These are phyloP conservation scores for Xylaria hypoxylon DNA, from an alignment of 2,329 filamentous ascomycete species.

Conservation along the genomic window DNA sequence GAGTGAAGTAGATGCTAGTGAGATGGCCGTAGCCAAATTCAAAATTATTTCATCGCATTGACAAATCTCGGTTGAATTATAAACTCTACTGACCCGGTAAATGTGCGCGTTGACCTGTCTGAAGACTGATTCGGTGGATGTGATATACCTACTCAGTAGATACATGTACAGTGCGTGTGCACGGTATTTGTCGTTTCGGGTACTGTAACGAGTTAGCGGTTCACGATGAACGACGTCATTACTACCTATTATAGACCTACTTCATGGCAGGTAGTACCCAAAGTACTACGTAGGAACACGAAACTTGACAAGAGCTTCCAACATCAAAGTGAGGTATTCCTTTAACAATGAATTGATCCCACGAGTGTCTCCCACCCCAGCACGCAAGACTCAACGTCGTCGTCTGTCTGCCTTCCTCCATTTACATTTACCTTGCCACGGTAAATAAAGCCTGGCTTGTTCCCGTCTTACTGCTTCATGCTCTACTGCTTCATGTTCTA, in stretches of 20 bases:
- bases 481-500: too few relatives aligned
- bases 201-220: neutral
- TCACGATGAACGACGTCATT: constrained; percentile 30
- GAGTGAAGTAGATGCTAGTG: constrained; percentile 34
- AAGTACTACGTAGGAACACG: constrained; percentile 10
- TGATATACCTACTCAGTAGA: neutral
- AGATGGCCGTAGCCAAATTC: constrained; percentile 34
- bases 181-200: neutral
- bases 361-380: neutral
- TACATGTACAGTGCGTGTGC: neutral
- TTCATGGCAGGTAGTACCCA: too few relatives aligned
- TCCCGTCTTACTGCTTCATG: neutral
- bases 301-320: neutral
- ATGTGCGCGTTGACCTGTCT: neutral
- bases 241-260: too few relatives aligned
- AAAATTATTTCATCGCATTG: constrained; percentile 17
- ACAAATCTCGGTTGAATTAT: neutral
- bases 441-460: neutral
- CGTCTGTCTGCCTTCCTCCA: neutral
- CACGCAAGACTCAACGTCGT: neutral
- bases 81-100: neutral
- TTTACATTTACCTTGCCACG: neutral
- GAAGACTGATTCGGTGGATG: too few relatives aligned
- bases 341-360: neutral
- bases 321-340: neutral